phyloP scores from a whole-genome alignment of 1,284 basidiomycete genomes.

The Trichosporon coremiiforme region DNA sequence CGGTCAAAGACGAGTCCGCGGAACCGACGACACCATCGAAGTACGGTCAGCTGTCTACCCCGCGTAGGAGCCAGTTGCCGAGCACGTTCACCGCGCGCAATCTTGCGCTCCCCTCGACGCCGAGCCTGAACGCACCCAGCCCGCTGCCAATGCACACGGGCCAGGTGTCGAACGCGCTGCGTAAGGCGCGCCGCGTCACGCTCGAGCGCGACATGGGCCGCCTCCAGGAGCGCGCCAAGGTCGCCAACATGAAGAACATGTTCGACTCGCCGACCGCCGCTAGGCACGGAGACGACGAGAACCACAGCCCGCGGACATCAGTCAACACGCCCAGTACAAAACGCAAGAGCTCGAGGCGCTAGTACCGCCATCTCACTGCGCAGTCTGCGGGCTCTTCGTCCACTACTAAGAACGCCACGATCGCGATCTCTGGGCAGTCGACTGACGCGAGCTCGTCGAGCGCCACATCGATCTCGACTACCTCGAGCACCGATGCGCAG shows the following conservation, averaged over 20 bases:
- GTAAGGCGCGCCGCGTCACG: constrained; percentile 48
- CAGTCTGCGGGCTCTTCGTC: not conserved
- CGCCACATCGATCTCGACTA: not conserved
- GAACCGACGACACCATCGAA: not conserved
- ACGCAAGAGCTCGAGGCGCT: not conserved
- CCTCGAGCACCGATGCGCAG: not conserved
- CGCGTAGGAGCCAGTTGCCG: constrained; percentile 30
- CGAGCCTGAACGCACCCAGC: constrained; percentile 30
- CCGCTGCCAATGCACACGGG: constrained; percentile 52
- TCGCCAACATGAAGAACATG: constrained; percentile 18
- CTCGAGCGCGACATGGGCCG: constrained; percentile 55
- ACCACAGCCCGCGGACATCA: not conserved
- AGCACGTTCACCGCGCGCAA: constrained; percentile 46
- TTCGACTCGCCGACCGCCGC: not conserved
- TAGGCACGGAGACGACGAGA: not conserved
- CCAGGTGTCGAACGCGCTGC: constrained; percentile 37
- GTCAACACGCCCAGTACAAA: constrained; percentile 7
- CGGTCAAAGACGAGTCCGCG: constrained; percentile 15
- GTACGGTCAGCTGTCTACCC: constrained; percentile 16
- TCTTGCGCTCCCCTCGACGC: constrained; percentile 37
- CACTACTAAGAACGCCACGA: no score
- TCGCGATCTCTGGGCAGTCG: not conserved
- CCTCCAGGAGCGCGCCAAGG: constrained; percentile 43
- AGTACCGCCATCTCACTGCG: not conserved
- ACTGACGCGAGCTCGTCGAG: not conserved